These are phyloP conservation scores for Prunus armeniaca DNA, from an alignment of 306 rosid genomes.

Conservation along the genomic window DNA sequence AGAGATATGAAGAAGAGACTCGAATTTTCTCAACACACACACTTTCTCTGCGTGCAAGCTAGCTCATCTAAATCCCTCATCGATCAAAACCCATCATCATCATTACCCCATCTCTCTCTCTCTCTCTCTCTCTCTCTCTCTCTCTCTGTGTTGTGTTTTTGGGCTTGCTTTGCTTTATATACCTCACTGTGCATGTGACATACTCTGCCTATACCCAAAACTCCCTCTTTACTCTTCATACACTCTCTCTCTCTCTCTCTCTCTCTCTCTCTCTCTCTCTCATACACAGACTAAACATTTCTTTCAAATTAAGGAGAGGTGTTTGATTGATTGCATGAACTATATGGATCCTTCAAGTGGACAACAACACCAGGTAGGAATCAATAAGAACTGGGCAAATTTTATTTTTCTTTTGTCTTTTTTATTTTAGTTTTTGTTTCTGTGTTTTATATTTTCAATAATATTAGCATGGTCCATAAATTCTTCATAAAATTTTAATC, in stretches of 20 bases:
- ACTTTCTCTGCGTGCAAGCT: constrained; percentile 69
- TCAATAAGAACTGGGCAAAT: not conserved
- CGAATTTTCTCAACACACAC: constrained; percentile 31
- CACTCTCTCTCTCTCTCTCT: not conserved
- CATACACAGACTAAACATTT: not conserved
- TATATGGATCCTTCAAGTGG: constrained; percentile 76
- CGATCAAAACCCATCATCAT: constrained; percentile 28
- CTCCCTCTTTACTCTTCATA: not conserved
- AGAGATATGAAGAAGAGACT: constrained; percentile 17
- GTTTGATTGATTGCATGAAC: constrained; percentile 31
- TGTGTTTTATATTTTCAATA: not conserved
- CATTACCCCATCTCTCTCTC: constrained; percentile 20
- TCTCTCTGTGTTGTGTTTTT: constrained; percentile 14
- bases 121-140: constrained; percentile 28
- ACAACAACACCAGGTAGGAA: constrained; percentile 70
- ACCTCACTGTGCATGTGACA: constrained; percentile 59
- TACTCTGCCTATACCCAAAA: constrained; percentile 1
- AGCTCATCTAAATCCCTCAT: constrained; percentile 27
- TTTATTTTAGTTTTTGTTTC: not conserved
- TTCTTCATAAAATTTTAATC: not conserved
- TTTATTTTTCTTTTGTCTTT: not conserved
- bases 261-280: not conserved
- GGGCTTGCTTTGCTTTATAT: constrained; percentile 54
- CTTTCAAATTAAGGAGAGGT: constrained; percentile 8
- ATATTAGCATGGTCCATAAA: not conserved